phyloP scores from a whole-genome alignment of 164 flowering plant genomes.

The Dillenia suffruticosa region DNA sequence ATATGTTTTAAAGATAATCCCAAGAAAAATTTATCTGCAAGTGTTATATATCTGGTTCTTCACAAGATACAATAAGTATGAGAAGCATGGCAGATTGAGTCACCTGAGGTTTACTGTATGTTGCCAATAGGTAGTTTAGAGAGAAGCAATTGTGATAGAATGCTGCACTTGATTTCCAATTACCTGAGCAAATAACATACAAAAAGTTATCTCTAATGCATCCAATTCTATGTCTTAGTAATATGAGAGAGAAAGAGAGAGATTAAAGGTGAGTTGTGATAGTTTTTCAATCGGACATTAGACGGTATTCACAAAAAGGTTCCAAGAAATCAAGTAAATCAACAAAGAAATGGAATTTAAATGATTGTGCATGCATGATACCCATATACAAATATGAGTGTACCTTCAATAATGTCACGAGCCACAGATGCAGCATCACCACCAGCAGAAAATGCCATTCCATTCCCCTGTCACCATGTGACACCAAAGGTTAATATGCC shows the following conservation, averaged over 20 bases:
- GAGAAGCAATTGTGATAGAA: slow-evolving; percentile 20
- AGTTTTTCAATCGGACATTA: background rate
- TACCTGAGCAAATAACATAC: slow-evolving; percentile 16
- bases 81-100: background rate
- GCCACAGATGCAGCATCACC: slow-evolving; percentile 63
- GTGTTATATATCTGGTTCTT: no score
- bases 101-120: slow-evolving; percentile 35
- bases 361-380: no score
- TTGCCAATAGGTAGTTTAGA: slow-evolving; percentile 39
- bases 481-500: background rate
- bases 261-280: background rate
- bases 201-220: slow-evolving; percentile 5
- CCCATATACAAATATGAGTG: no score
- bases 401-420: slow-evolving; percentile 37
- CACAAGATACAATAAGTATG: background rate
- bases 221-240: background rate
- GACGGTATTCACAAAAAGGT: background rate
- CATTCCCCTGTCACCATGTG: slow-evolving; percentile 41
- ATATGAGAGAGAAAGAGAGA: background rate
- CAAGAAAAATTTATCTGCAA: background rate
- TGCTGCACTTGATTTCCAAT: slow-evolving; percentile 28
- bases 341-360: background rate
- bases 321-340: background rate
- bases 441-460: slow-evolving; percentile 73
- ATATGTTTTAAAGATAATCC: background rate